Percentiles rank a stretch among this genome's conserved stretches.
phyloP scores from a whole-genome alignment of 2,329 filamentous ascomycete species.

The Paecilomyces niveus region DNA sequence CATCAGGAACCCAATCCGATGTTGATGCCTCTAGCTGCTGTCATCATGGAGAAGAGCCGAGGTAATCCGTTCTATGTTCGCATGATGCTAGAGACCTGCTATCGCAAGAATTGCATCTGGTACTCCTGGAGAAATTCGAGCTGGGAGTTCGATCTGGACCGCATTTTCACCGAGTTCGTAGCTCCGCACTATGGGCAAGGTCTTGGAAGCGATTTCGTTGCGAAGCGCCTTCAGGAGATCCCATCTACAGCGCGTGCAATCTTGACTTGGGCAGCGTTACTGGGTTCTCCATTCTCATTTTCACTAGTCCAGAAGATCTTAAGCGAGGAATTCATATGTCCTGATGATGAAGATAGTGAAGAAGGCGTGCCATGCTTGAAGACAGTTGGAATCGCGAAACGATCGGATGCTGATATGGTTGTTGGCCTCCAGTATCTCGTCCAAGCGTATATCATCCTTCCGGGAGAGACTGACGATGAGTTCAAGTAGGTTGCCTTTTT shows the following conservation, averaged over 20 bases:
- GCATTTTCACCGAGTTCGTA: conserved; percentile 71
- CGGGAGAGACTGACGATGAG: conserved; percentile 75
- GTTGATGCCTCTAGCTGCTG: conserved; percentile 68
- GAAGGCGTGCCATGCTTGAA: conserved; percentile 31
- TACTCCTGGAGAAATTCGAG: conserved; percentile 77
- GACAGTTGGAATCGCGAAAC: conserved; percentile 44
- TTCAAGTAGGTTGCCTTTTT: conserved; percentile 47
- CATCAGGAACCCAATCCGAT: conserved; percentile 63
- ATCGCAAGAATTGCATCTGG: conserved; percentile 81
- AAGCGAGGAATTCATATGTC: conserved; percentile 63
- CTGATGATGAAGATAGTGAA: conserved; percentile 38
- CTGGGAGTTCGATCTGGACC: conserved; percentile 82
- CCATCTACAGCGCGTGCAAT: conserved; percentile 68
- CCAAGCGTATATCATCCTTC: conserved; percentile 70
- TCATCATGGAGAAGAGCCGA: conserved; percentile 80
- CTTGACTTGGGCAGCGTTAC: conserved; percentile 75
- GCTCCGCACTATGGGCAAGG: conserved; percentile 71
- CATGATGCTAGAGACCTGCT: conserved; percentile 81
- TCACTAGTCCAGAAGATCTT: conserved; percentile 70
- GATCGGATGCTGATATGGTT: conserved; percentile 57
- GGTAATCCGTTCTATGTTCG: conserved; percentile 89
- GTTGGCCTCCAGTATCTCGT: conserved; percentile 76
- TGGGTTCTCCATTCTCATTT: conserved; percentile 81
- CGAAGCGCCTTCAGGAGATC: conserved; percentile 68
- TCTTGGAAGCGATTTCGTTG: conserved; percentile 75